Base-by-base conservation (phyloP, 2,329 filamentous ascomycete species). In the Cadophora sp. region DNA sequence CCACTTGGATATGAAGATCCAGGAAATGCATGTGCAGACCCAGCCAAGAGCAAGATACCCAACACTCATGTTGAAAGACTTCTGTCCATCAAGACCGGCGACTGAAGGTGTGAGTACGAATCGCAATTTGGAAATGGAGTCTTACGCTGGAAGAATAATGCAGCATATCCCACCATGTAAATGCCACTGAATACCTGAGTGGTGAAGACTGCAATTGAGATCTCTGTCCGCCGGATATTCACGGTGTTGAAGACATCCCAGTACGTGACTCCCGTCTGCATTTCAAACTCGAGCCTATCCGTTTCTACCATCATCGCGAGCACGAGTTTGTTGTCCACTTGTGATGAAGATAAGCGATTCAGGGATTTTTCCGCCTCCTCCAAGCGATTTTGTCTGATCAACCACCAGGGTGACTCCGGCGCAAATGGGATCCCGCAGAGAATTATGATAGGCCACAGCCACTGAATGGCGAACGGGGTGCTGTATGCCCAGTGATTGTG, bases 101-200 rank as follows among this genome's bases (percentile, higher is more conserved):
- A 89, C 86, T 73, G 33, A 20, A 73, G 56, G 66, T 72, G 66
- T 77, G 73, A 75, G 74, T 30, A 47, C 5, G 2, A 8, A 41
- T n/a, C 47, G 16, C 16, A 81, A 75, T 82, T 82, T 77, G 3
- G n/a, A 7, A 4, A 22, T 22, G 20, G n/a, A 27, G 9, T 67
- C 72, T 70, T 61, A 73, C 72, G 64, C 75, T 39, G 75, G 73
- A 89, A 89, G 77, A 89, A 89, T 74, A 83, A 89, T 41, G 85
- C 83, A 22, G 87, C 85, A 74, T 89, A 87, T 71, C 88, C 88
- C 72, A 87, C 86, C 67, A 89, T 87, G 56, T 88, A 79, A 71
- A 88, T 89, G 69, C 87, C 87, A 4, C 85, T 84, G n/a, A 89
- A 78, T 71, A 88, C 88, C 77, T 88, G 86, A 36, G 85, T 82